Base-by-base conservation (phyloP, 2,329 filamentous ascomycete species). In the Sclerotinia borealis region DNA sequence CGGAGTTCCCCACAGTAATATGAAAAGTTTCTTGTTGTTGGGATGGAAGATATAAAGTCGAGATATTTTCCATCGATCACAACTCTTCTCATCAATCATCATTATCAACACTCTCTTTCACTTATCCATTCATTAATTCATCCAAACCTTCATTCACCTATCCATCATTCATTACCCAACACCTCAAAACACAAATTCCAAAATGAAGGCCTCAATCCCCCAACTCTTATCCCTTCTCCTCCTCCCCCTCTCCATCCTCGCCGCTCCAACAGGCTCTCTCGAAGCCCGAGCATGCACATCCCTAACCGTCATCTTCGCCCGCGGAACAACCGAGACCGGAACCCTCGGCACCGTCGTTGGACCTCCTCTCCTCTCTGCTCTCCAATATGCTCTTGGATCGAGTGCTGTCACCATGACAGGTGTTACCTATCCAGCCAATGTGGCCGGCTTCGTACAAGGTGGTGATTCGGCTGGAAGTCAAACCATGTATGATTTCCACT, bases 401-500 rank as follows among this genome's bases (percentile, higher is more conserved):
- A 73, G 71, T 10, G 73, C 73, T 45, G 78, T 79, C 58, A 70
- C 79, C 3, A 77, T 84, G 13, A 83, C 84, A 71, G 83, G 83
- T 51, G 79, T 85, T 27, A 73, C 79, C 27, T 85, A 85, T 68
- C 74, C 78, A 1, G 83, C 82, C 8, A 72, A 75, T 61, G 63
- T 78, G 17, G 61, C 66, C 1, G 81, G 81, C 0, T 82, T 81
- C 66, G 70, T 81, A 3, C 72, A 72, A 13, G 78, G 79, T 9
- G 81, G 81, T 1, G 79, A 80, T 64, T 65, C 68, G 6, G 70
- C 61, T 5, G 81, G 81, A 4, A 78, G 77, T 61, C 68, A 69
- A 41, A 75, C 72, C 62, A 81, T 83, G 79, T 52, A 45, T n/a
- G 31, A 41, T 54, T 27, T 7, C 27, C n/a, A 41, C 19, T 25